Conservation (phyloP, 495 filamentous ascomycete species). For the Talaromyces proteolyticus region DNA sequence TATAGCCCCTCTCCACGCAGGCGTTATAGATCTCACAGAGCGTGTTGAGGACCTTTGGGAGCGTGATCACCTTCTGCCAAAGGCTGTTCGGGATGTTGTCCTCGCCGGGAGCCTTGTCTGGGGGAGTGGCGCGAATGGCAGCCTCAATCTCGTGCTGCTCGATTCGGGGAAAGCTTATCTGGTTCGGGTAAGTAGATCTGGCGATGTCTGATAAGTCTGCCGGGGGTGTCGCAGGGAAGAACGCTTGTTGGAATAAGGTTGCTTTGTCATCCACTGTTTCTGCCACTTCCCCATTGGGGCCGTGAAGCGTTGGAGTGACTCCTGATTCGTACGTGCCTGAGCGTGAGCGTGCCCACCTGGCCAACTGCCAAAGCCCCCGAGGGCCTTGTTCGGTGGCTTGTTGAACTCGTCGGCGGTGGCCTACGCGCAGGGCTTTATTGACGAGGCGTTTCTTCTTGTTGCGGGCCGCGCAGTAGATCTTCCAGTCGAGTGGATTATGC, state of each 20-base stretch:
- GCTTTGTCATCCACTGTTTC: slow-evolving; percentile 10
- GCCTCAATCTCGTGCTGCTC: slow-evolving; percentile 11
- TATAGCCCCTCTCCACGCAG: slow-evolving; percentile 14
- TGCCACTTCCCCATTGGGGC: not conserved
- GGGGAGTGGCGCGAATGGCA: slow-evolving; percentile 9
- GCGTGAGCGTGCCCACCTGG: slow-evolving; percentile 9
- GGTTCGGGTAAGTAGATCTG: slow-evolving; percentile 8
- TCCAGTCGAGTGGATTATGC: slow-evolving; percentile 5
- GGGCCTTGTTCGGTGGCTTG: slow-evolving; percentile 6
- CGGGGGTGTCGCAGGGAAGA: slow-evolving; percentile 17
- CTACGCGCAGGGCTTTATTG: slow-evolving; percentile 1
- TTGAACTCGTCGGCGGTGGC: slow-evolving; percentile 6
- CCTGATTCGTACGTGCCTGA: not conserved
- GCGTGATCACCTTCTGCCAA: slow-evolving; percentile 5
- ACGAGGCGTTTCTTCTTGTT: slow-evolving; percentile 9
- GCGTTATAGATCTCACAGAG: slow-evolving; percentile 17
- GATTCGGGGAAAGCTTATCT: slow-evolving; percentile 14
- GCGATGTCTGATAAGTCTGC: slow-evolving; percentile 19
- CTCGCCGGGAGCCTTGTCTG: slow-evolving; percentile 20
- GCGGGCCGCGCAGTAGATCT: not conserved
- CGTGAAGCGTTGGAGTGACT: slow-evolving; percentile 4
- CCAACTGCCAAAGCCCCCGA: slow-evolving; percentile 8
- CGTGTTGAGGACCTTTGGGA: slow-evolving; percentile 2
- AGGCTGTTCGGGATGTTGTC: slow-evolving; percentile 18
- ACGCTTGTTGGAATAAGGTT: slow-evolving; percentile 9